phyloP scores from a whole-genome alignment of 805 yeast genomes.

The Grigorovia yakushimaensis region DNA sequence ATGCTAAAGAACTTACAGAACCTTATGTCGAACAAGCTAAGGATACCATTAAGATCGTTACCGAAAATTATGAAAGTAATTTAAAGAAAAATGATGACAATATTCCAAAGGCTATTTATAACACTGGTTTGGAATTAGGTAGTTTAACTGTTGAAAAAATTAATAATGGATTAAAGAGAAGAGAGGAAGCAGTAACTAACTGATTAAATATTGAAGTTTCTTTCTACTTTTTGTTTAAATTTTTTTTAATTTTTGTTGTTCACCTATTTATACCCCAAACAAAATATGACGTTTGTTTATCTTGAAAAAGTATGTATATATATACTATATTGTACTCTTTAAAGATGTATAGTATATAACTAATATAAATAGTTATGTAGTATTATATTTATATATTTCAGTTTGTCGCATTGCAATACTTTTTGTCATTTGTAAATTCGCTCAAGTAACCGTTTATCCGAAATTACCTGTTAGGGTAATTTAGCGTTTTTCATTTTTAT shows the following conservation, averaged over 20 bases:
- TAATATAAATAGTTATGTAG: not conserved
- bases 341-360: not conserved
- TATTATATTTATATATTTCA: too few relatives aligned
- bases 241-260: too few relatives aligned
- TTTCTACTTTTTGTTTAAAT: not conserved
- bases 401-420: too few relatives aligned
- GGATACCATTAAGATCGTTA: slow-evolving; percentile 19
- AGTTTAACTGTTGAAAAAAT: slow-evolving; percentile 21
- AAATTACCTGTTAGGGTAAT: not conserved
- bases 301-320: too few relatives aligned
- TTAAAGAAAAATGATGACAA: slow-evolving; percentile 22
- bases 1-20: not conserved
- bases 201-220: not conserved
- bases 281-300: not conserved
- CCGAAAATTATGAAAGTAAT: slow-evolving; percentile 22
- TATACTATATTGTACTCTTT: not conserved
- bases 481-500: not conserved
- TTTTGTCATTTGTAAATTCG: too few relatives aligned
- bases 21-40: slow-evolving; percentile 4
- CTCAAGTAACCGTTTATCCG: too few relatives aligned
- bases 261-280: not conserved
- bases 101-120: slow-evolving; percentile 25
- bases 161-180: slow-evolving; percentile 5
- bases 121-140: slow-evolving; percentile 27
- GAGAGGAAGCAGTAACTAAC: not conserved